These are phyloP conservation scores for Capsicum baccatum DNA, from an alignment of 257 asterid species.

Conservation along the genomic window DNA sequence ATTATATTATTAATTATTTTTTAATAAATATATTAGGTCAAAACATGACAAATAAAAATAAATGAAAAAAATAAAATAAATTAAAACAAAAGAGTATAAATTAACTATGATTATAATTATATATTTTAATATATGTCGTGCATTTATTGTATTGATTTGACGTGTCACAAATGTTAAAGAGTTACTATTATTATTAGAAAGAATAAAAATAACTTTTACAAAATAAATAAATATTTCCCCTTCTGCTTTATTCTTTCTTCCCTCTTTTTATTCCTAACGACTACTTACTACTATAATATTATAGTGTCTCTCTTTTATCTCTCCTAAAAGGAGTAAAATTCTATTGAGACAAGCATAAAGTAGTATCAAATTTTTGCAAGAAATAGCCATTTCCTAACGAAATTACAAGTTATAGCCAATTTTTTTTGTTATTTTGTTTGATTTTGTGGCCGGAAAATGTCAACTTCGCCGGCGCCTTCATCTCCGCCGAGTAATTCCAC, in stretches of 20 bases:
- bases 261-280: neutral
- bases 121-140: too few species aligned
- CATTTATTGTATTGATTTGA: too few species aligned
- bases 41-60: too few species aligned
- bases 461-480: constrained; percentile 55
- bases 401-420: neutral
- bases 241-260: neutral
- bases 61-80: too few species aligned
- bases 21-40: too few species aligned
- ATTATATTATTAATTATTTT: too few species aligned
- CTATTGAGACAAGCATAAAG: neutral
- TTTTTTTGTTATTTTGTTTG: too few species aligned
- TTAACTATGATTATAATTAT: too few species aligned
- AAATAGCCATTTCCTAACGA: neutral
- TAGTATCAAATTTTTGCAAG: neutral
- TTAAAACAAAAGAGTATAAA: too few species aligned
- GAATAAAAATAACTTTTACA: neutral
- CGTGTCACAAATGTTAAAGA: neutral
- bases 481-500: constrained; percentile 37
- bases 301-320: neutral
- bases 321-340: neutral
- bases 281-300: neutral
- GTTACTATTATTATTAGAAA: neutral
- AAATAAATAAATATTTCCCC: neutral
- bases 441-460: constrained; percentile 27